Evolutionary conservation across 371 early-diverging fungal genomes (phyloP).

Genomic region (Rhizopus sp.): DNA sequence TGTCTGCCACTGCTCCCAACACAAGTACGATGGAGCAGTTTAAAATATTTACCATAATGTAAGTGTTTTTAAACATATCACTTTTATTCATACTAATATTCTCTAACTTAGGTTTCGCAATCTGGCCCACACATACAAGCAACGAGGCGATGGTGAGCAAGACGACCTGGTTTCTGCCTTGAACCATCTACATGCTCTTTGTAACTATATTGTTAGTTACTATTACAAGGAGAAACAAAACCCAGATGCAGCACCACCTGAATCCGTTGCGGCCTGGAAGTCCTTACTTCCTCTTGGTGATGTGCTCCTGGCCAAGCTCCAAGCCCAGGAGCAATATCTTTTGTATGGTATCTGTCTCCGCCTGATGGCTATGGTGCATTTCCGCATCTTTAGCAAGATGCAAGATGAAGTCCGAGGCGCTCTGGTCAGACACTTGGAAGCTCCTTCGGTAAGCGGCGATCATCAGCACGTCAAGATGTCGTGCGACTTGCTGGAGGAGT

Average conservation of each 20-base stretch:
- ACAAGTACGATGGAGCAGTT: slow-evolving; percentile 34
- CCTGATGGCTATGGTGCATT: slow-evolving; percentile 31
- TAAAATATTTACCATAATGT: slow-evolving; percentile 34
- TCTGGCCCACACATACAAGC: slow-evolving; percentile 36
- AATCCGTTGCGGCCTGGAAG: slow-evolving; percentile 26
- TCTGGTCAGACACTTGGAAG: not conserved
- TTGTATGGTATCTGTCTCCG: slow-evolving; percentile 30
- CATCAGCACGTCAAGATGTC: slow-evolving; percentile 7
- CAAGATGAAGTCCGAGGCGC: not conserved
- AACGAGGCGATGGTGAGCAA: slow-evolving; percentile 30
- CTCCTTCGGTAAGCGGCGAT: not conserved
- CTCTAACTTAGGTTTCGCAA: slow-evolving; percentile 30
- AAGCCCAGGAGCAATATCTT: slow-evolving; percentile 9
- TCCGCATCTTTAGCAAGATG: slow-evolving; percentile 28
- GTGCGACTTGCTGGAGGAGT: slow-evolving; percentile 19
- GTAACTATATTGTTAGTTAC: slow-evolving; percentile 41
- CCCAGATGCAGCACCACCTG: slow-evolving; percentile 2
- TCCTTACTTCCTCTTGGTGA: slow-evolving; percentile 34
- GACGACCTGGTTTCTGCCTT: slow-evolving; percentile 24
- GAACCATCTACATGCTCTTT: slow-evolving; percentile 38
- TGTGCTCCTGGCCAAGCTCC: slow-evolving; percentile 19
- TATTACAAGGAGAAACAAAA: slow-evolving; percentile 28
- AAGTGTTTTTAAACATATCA: slow-evolving; percentile 5
- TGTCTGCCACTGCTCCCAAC: slow-evolving; percentile 27
- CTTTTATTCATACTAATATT: not conserved